Conservation (phyloP, 805 yeast genomes). For the Candida golubevii region DNA sequence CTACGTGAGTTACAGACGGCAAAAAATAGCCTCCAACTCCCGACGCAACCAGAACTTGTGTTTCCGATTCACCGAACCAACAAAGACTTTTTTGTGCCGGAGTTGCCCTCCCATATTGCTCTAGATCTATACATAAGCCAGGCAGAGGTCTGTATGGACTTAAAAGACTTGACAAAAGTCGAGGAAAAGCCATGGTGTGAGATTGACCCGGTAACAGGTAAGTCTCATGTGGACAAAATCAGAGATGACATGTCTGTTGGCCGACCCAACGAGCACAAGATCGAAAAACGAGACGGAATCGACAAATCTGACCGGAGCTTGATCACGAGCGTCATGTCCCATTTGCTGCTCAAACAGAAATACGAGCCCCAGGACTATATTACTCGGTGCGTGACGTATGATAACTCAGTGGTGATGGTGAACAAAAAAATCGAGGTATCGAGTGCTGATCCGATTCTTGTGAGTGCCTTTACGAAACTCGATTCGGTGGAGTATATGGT, state of each 20-base stretch:
- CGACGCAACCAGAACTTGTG: conserved; percentile 50
- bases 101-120: conserved; percentile 43
- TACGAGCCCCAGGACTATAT: conserved; percentile 45
- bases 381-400: conserved; percentile 59
- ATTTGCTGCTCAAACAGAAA: conserved; percentile 27
- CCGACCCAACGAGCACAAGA: conserved; percentile 1
- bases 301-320: conserved; percentile 8
- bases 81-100: conserved; percentile 40
- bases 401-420: conserved; percentile 57
- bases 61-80: conserved; percentile 54
- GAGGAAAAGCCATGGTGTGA: conserved; percentile 61
- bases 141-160: conserved; percentile 59
- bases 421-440: conserved; percentile 55
- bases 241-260: conserved; percentile 47
- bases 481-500: conserved; percentile 55
- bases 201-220: conserved; percentile 40
- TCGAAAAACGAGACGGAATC: neutral
- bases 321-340: conserved; percentile 22
- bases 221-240: conserved; percentile 55
- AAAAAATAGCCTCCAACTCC: conserved; percentile 34
- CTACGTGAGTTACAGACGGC: conserved; percentile 22
- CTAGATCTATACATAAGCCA: conserved; percentile 57
- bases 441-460: conserved; percentile 63
- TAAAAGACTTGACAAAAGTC: conserved; percentile 47
- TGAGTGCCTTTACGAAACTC: conserved; percentile 59